phyloP scores from a whole-genome alignment of 495 filamentous ascomycete species.

The Hypoxylon crocopeplum region DNA sequence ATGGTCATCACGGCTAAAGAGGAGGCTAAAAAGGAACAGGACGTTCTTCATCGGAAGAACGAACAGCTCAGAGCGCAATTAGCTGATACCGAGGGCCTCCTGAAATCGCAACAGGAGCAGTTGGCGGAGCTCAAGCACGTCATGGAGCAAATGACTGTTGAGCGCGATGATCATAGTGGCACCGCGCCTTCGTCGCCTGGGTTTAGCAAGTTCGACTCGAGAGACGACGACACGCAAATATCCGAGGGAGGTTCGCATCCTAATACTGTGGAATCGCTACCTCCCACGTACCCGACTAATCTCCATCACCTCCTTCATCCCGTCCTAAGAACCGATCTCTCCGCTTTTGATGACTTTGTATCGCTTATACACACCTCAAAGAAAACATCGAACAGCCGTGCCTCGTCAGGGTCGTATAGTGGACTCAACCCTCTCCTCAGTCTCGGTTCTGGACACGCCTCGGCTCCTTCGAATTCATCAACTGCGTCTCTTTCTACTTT shows the following conservation, averaged over 20 bases:
- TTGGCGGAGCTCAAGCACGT: conserved; percentile 87
- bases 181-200: conserved; percentile 70
- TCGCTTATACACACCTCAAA: conserved; percentile 75
- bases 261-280: conserved; percentile 62
- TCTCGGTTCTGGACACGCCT: conserved; percentile 52
- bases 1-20: conserved; percentile 86
- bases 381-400: conserved; percentile 60
- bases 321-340: conserved; percentile 80
- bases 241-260: conserved; percentile 52
- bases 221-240: conserved; percentile 41
- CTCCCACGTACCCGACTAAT: conserved; percentile 81
- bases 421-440: conserved; percentile 63
- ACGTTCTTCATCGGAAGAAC: conserved; percentile 76
- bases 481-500: conserved; percentile 51
- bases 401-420: conserved; percentile 72
- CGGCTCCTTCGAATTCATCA: conserved; percentile 51
- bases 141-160: conserved; percentile 84
- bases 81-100: conserved; percentile 82
- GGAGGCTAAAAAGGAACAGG: conserved; percentile 70
- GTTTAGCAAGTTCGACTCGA: conserved; percentile 55
- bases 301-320: conserved; percentile 83
- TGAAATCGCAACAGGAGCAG: conserved; percentile 91
- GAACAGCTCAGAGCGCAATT: conserved; percentile 80
- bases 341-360: conserved; percentile 83
- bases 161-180: conserved; percentile 75